Base-by-base conservation (phyloP, 139 green algal genomes). In the Chlamydomonas sp. region DNA sequence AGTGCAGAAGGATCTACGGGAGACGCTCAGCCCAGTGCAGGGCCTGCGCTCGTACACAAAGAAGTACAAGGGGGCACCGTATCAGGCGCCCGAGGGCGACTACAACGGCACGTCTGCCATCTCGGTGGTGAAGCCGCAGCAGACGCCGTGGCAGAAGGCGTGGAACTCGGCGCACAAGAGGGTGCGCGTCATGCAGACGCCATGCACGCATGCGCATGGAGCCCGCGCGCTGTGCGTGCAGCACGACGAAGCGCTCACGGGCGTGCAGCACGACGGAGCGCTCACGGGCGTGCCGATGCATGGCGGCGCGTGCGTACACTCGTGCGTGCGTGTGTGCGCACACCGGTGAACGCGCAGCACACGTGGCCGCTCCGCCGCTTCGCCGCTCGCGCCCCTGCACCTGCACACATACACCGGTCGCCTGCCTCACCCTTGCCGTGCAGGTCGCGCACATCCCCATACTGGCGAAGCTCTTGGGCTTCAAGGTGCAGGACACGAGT, bases 141-240 rank as follows among this genome's bases (percentile, higher is more conserved):
- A 80, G 31, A 79, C 67, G 2, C 47, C 57, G 4, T 79, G 70
- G 66, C 48, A 81, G 38, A 77, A 79, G 48, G 38, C 69, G 1
- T 72, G 74, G 67, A 47, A 64, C 49, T 67, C 58, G 1, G 4
- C 82, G 30, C 67, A 81, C 8, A 67, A 82, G 5, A 82, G 76
- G 77, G 77, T 83, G 50, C 0, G 68, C 16, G 6, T 47, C 2
- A 61, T 61, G 5, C 26, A 10, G 57, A 24, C 20, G 20, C n/a
- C 57, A n/a, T n/a, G n/a, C 57, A 64, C 57, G 8, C 57, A 26
- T 35, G 57, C 20, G 13, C 20, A 54, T 13, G 13, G 13, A 13
- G 20, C 36, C 13, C 3, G 1, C 5, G 8, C 3, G 38, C 29
- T 10, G 43, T 3, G 10, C 5, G 37, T 38, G 37, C 3, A 29